phyloP scores from a whole-genome alignment of 495 filamentous ascomycete species.

The Penicillium malachiteum region DNA sequence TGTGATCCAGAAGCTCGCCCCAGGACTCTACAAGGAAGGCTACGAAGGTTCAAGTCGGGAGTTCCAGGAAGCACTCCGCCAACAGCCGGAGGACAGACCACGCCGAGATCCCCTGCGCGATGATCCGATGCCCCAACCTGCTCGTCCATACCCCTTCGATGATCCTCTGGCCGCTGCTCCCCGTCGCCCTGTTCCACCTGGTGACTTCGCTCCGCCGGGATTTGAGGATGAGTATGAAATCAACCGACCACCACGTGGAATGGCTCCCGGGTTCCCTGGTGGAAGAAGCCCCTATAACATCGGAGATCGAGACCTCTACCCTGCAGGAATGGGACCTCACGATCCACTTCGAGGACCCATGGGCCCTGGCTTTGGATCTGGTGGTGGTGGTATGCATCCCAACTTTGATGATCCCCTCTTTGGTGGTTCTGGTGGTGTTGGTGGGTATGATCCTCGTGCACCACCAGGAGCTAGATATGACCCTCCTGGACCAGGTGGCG shows the following conservation, averaged over 20 bases:
- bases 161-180: conserved; percentile 65
- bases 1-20: conserved; percentile 78
- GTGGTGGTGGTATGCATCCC: conserved; percentile 91
- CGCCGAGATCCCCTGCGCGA: conserved; percentile 52
- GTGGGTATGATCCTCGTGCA: conserved; percentile 43
- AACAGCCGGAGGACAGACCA: conserved; percentile 34
- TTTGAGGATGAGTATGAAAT: conserved; percentile 96
- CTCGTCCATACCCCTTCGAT: conserved; percentile 64
- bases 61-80: conserved; percentile 9
- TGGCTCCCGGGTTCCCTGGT: conserved; percentile 38
- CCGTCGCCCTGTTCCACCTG: conserved; percentile 64
- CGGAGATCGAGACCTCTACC: conserved; percentile 84
- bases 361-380: conserved; percentile 52
- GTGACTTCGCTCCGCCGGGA: conserved; percentile 81
- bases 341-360: conserved; percentile 73
- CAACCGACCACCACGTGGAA: conserved; percentile 61
- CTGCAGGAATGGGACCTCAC: conserved; percentile 78
- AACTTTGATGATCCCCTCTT: conserved; percentile 94
- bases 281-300: conserved; percentile 61
- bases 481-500: conserved; percentile 73
- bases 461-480: conserved; percentile 70
- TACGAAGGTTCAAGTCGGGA: conserved; percentile 58
- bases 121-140: conserved; percentile 54
- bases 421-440: conserved; percentile 54
- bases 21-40: conserved; percentile 70